phyloP scores from a whole-genome alignment of 768 basidiomycete genomes.

The Myochromella boudieri region DNA sequence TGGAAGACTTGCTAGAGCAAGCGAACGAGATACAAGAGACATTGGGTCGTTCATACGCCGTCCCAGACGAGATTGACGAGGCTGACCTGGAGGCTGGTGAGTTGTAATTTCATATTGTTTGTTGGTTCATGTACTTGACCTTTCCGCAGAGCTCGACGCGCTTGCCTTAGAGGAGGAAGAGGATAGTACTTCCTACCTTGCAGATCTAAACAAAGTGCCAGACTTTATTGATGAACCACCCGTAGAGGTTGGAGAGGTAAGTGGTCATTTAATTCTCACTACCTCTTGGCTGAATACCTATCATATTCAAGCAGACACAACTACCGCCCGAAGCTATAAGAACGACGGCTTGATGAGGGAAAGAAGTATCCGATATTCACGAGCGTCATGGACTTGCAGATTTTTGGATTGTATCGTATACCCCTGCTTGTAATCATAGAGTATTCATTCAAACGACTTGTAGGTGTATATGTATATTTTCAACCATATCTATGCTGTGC shows the following conservation, averaged over 20 bases:
- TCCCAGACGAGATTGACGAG: slow-evolving; percentile 97
- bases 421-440: slow-evolving; percentile 16
- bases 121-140: neutral
- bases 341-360: slow-evolving; percentile 38
- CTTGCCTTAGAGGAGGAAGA: slow-evolving; percentile 90
- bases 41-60: slow-evolving; percentile 89
- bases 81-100: slow-evolving; percentile 94
- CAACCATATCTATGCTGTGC: slow-evolving; percentile 66
- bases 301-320: slow-evolving; percentile 35
- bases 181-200: slow-evolving; percentile 85
- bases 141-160: slow-evolving; percentile 83
- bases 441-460: neutral
- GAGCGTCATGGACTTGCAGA: slow-evolving; percentile 5
- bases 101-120: slow-evolving; percentile 18
- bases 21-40: slow-evolving; percentile 98
- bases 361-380: slow-evolving; percentile 10
- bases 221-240: slow-evolving; percentile 93
- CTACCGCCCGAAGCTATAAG: slow-evolving; percentile 54
- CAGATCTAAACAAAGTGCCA: slow-evolving; percentile 83
- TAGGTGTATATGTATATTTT: slow-evolving; percentile 19
- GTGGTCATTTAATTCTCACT: slow-evolving; percentile 16
- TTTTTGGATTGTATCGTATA: slow-evolving; percentile 16
- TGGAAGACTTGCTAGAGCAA: slow-evolving; percentile 96
- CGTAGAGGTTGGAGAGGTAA: slow-evolving; percentile 62
- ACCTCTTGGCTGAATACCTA: neutral